A percentile compares a stretch with the other conserved stretches of the same genome.
These are phyloP conservation scores for Beta macrorhiza DNA, from an alignment of 179 eudicot genomes.

Conservation along the genomic window DNA sequence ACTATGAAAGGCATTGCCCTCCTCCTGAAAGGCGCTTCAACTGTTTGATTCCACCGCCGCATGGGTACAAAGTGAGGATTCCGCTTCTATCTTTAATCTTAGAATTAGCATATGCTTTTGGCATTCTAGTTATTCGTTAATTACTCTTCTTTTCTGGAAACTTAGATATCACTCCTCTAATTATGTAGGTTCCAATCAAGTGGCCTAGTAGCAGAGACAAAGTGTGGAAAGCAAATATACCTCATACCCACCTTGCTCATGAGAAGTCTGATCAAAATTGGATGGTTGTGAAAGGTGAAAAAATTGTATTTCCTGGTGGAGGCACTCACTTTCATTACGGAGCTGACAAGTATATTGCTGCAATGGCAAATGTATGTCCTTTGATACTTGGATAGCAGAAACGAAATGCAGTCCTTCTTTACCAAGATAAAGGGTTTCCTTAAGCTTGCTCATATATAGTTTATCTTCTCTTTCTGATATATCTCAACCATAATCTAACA, in stretches of 20 bases:
- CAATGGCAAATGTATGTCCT: constrained; percentile 67
- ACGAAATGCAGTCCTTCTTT: neutral
- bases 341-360: constrained; percentile 87
- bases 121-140: neutral
- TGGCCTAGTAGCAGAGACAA: constrained; percentile 99
- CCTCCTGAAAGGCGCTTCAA: constrained; percentile 88
- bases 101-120: neutral
- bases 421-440: neutral
- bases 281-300: constrained; percentile 98
- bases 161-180: neutral
- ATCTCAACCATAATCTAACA: neutral
- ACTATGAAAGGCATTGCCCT: constrained; percentile 98
- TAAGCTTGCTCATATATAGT: neutral
- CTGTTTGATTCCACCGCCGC: constrained; percentile 97
- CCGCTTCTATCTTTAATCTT: neutral
- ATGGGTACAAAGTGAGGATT: constrained; percentile 77
- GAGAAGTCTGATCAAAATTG: constrained; percentile 99
- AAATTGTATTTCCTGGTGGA: constrained; percentile 91
- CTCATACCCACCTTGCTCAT: constrained; percentile 97
- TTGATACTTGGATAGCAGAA: neutral
- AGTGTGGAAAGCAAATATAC: constrained; percentile 97
- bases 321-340: constrained; percentile 99
- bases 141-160: constrained; percentile 10
- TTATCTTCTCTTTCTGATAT: neutral
- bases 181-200: constrained; percentile 76